A percentile compares a stretch with the other conserved stretches of the same genome.
phyloP scores from a whole-genome alignment of 176 grass and related monocot genomes.

The Rhynchospora tenuis region DNA sequence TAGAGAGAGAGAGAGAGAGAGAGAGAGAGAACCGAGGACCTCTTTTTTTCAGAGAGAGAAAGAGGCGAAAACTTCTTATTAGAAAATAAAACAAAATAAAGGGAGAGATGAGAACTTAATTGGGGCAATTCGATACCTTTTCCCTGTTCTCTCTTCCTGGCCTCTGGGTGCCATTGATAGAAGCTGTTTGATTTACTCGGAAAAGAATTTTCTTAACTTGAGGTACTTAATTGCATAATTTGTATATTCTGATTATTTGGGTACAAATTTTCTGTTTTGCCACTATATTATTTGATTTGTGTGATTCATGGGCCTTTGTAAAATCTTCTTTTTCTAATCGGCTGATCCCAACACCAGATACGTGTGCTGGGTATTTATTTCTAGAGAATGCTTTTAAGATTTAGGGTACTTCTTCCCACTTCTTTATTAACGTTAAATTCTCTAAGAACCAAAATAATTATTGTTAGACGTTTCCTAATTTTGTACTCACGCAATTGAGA shows the following conservation, averaged over 20 bases:
- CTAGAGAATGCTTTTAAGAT: background rate
- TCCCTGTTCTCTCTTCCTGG: background rate
- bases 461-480: background rate
- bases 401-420: background rate
- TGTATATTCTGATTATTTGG: background rate
- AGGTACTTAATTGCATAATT: slow-evolving; percentile 9
- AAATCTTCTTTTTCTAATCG: background rate
- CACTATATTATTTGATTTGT: slow-evolving; percentile 2
- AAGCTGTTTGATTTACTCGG: background rate
- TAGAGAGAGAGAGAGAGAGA: slow-evolving; percentile 13
- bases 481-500: background rate
- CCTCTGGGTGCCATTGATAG: background rate
- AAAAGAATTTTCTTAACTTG: background rate
- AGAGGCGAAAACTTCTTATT: background rate
- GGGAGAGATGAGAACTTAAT: slow-evolving; percentile 7
- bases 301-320: background rate
- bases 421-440: background rate
- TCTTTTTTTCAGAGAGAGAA: background rate
- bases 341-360: background rate
- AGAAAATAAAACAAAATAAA: background rate
- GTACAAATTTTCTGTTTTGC: background rate
- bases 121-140: background rate
- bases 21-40: background rate
- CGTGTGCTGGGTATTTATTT: background rate
- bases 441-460: background rate